phyloP scores from a whole-genome alignment of 768 basidiomycete species.

The Rubroboletus satanas region DNA sequence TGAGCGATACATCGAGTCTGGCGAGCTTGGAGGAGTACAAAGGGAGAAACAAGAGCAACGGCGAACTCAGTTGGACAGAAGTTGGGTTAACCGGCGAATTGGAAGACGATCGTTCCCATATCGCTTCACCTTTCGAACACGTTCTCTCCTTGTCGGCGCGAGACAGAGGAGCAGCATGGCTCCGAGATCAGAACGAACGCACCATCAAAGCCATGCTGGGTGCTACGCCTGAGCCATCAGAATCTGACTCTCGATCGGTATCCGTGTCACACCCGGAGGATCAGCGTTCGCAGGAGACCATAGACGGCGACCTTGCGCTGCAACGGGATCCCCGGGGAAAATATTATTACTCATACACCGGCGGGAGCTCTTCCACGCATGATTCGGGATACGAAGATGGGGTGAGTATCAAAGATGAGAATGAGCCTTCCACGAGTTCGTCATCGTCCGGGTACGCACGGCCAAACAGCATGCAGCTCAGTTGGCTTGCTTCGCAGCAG shows the following conservation, averaged over 20 bases:
- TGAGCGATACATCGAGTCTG: conserved; percentile 85
- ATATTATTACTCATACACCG: conserved; percentile 72
- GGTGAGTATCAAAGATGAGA: conserved; percentile 34
- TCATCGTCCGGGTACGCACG: conserved; percentile 37
- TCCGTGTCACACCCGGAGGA: conserved; percentile 29
- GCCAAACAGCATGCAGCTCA: conserved; percentile 65
- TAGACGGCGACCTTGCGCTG: conserved; percentile 62
- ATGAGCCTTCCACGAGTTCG: conserved; percentile 25
- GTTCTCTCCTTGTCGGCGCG: conserved; percentile 45
- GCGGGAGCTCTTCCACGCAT: conserved; percentile 46
- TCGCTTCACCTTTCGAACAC: conserved; percentile 37
- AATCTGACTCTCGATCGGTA: conserved; percentile 47
- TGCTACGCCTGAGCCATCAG: conserved; percentile 52
- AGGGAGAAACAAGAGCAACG: conserved; percentile 54
- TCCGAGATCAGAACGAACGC: conserved; percentile 76
- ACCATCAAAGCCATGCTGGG: conserved; percentile 60
- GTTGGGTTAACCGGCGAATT: conserved; percentile 40
- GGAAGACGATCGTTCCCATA: conserved; percentile 54
- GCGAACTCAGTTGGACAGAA: conserved; percentile 41
- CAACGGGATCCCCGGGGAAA: conserved; percentile 65
- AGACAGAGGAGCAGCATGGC: conserved; percentile 75
- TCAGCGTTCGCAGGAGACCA: conserved; percentile 36
- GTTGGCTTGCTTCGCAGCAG: conserved; percentile 60
- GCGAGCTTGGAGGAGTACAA: conserved; percentile 73
- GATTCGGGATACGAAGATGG: conserved; percentile 55